A percentile compares a stretch with the other conserved stretches of the same genome.
phyloP scores from a whole-genome alignment of 2,329 filamentous ascomycete genomes.

The Boeremia exigua region DNA sequence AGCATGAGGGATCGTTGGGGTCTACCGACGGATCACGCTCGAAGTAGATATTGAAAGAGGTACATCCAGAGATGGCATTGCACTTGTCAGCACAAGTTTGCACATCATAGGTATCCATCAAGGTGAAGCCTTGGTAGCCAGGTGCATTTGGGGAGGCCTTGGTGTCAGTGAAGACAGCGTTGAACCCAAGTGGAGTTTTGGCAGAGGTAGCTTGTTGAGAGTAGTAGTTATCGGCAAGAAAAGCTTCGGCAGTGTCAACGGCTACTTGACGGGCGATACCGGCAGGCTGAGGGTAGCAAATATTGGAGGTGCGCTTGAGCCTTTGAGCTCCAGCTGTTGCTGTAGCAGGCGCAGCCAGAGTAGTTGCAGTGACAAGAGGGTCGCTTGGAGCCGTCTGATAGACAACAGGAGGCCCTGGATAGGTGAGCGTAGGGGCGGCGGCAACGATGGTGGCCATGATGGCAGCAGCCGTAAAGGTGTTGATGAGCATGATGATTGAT shows the following conservation, averaged over 20 bases:
- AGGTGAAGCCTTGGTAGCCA: not conserved
- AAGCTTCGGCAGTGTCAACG: not conserved
- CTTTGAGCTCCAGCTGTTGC: not conserved
- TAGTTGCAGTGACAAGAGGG: conserved; percentile 2
- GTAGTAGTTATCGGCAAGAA: not conserved
- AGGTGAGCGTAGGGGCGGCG: not conserved
- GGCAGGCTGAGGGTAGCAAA: conserved; percentile 1
- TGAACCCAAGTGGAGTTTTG: not conserved
- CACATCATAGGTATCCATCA: conserved; percentile 2
- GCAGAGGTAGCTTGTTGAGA: not conserved
- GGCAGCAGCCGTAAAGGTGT: not conserved
- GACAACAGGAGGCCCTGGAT: conserved; percentile 2
- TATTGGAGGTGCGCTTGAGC: not conserved
- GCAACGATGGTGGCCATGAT: not conserved
- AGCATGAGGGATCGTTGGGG: conserved; percentile 17
- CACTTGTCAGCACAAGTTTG: conserved; percentile 15
- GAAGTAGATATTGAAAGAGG: conserved; percentile 29
- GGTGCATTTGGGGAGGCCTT: conserved; percentile 1
- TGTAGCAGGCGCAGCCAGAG: not conserved
- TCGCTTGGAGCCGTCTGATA: conserved; percentile 1
- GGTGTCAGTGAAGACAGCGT: not conserved
- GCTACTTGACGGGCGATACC: not conserved
- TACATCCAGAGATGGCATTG: conserved; percentile 8
- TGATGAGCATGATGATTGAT: not conserved
- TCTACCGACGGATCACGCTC: conserved; percentile 22